Evolutionary conservation across 352 stramenopile species (phyloP).

Genomic region (Phytopythium montanum): DNA sequence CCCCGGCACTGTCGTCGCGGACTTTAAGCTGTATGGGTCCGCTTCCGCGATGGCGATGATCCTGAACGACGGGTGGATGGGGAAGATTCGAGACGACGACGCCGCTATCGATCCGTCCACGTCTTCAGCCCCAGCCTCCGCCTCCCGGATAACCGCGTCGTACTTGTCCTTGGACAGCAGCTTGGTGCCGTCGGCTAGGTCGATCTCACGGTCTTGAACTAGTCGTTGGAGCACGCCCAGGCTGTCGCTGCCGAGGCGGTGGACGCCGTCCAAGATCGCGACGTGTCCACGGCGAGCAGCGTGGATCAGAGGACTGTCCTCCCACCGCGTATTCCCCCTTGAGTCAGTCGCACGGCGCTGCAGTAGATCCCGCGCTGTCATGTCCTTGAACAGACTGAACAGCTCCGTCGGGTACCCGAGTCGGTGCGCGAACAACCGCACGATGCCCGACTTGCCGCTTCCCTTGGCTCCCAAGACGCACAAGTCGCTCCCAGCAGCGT

Average conservation of each 20-base stretch:
- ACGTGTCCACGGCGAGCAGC: slow-evolving; percentile 83
- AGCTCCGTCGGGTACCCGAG: slow-evolving; percentile 87
- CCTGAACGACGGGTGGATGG: slow-evolving; percentile 88
- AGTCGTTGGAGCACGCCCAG: slow-evolving; percentile 86
- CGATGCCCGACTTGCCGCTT: slow-evolving; percentile 78
- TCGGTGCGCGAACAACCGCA: slow-evolving; percentile 54
- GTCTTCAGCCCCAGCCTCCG: slow-evolving; percentile 8
- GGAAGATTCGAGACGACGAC: slow-evolving; percentile 27
- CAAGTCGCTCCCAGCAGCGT: slow-evolving; percentile 68
- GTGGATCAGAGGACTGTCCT: slow-evolving; percentile 89
- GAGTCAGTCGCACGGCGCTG: slow-evolving; percentile 86
- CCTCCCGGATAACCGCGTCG: slow-evolving; percentile 33
- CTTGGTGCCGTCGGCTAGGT: slow-evolving; percentile 87
- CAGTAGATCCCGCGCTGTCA: slow-evolving; percentile 91
- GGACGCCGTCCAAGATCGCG: slow-evolving; percentile 91
- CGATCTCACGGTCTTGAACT: slow-evolving; percentile 85
- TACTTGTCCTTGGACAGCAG: slow-evolving; percentile 64
- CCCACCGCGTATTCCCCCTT: slow-evolving; percentile 89
- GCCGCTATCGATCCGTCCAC: slow-evolving; percentile 12
- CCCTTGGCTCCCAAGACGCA: slow-evolving; percentile 82
- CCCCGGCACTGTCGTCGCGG: slow-evolving; percentile 18
- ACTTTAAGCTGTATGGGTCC: slow-evolving; percentile 32
- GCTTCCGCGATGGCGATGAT: slow-evolving; percentile 84
- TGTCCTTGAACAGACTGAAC: slow-evolving; percentile 93
- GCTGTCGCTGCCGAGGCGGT: slow-evolving; percentile 90